phyloP scores from a whole-genome alignment of 345 rosid genomes.

The Rhodomyrtus tomentosa region DNA sequence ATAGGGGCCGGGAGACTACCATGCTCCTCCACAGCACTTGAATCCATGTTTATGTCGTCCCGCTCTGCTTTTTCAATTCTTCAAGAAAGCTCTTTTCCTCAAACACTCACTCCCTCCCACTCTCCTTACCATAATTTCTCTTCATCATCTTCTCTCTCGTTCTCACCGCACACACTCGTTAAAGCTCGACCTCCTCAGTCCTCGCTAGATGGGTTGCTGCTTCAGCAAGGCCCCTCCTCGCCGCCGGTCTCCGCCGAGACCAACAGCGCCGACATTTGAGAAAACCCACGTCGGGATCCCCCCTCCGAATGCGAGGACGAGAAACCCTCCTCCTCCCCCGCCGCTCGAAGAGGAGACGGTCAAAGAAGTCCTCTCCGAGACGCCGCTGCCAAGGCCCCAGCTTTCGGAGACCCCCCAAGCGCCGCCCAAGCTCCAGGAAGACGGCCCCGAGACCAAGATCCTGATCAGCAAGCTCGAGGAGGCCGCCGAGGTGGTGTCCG shows the following conservation, averaged over 20 bases:
- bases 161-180: neutral
- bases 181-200: neutral
- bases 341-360: conserved; percentile 58
- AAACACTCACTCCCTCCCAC: neutral
- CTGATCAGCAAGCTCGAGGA: conserved; percentile 10
- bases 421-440: neutral
- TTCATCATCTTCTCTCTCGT: neutral
- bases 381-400: conserved; percentile 10
- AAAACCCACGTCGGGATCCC: neutral
- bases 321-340: neutral
- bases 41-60: neutral
- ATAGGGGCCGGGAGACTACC: neutral
- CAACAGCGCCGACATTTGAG: neutral
- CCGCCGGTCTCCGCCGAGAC: conserved; percentile 9
- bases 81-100: neutral
- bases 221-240: conserved; percentile 17
- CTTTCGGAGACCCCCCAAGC: neutral
- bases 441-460: neutral
- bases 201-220: conserved; percentile 49
- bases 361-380: conserved; percentile 59
- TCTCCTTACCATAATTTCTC: neutral
- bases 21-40: neutral
- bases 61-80: neutral
- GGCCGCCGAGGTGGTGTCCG: conserved; percentile 20
- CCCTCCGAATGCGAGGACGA: neutral